Percentiles rank a stretch among this genome's conserved stretches.
These are phyloP conservation scores for Naganishia sp. DNA, from an alignment of 1,284 basidiomycete genomes.

Conservation along the genomic window DNA sequence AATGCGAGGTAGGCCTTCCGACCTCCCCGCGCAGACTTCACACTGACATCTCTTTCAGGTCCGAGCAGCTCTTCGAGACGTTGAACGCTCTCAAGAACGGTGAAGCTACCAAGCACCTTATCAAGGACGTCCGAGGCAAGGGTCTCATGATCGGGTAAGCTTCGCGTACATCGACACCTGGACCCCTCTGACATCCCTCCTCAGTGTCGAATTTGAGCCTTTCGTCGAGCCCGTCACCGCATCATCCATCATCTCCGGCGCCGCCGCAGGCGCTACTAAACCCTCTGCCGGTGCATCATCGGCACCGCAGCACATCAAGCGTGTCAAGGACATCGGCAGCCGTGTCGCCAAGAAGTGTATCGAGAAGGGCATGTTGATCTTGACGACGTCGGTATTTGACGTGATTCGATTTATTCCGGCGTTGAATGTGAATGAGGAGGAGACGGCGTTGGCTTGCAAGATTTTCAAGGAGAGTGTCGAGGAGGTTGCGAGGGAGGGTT, in stretches of 20 bases:
- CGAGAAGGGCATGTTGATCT: constrained; percentile 75
- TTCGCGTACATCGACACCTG: no score
- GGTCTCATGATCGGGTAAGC: constrained; percentile 53
- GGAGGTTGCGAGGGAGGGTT: constrained; percentile 64
- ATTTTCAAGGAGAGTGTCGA: constrained; percentile 66
- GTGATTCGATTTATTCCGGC: constrained; percentile 68
- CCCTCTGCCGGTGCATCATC: constrained; percentile 25
- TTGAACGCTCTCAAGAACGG: constrained; percentile 56
- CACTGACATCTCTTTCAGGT: constrained; percentile 55
- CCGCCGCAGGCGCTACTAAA: constrained; percentile 32
- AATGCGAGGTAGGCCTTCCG: constrained; percentile 61
- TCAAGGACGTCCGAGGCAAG: constrained; percentile 55
- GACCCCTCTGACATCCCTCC: background rate
- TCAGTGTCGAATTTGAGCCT: constrained; percentile 34
- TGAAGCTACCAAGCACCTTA: constrained; percentile 56
- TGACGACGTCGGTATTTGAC: constrained; percentile 55
- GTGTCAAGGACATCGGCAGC: constrained; percentile 63
- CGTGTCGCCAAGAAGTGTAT: constrained; percentile 78
- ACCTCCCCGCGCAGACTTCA: background rate
- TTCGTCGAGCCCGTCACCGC: constrained; percentile 42
- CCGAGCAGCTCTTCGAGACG: constrained; percentile 67
- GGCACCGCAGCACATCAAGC: constrained; percentile 26
- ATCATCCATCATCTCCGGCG: constrained; percentile 34
- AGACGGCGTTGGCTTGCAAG: constrained; percentile 62
- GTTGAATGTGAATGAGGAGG: constrained; percentile 64